Base-by-base conservation (phyloP, 345 rosid species). In the Citrus hindsii region DNA sequence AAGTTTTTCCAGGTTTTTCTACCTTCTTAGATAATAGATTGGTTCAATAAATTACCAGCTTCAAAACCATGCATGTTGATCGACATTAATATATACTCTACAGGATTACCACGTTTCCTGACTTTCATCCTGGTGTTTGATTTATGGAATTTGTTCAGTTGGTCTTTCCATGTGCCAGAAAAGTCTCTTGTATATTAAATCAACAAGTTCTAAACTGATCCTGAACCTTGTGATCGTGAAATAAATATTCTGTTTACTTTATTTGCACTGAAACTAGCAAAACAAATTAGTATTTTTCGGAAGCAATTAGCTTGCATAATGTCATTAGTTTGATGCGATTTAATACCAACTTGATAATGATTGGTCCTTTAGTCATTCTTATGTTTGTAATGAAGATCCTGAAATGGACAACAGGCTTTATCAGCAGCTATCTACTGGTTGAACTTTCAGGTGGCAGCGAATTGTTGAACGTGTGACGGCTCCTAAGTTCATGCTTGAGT, bases 341-440 rank as follows among this genome's bases (percentile, higher is more conserved):
- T 74, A 38, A 25, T 56, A 56, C 35, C 71, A 74, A 67, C 42
- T 81, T 72, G 55, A 77, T 67, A 72, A 69, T 67, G 24, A 61
- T 73, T 77, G 73, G 74, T 67, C 55, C 69, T 73, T 79, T 62
- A 51, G 71, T 80, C 79, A 77, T 76, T 76, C 79, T 77, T 78
- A 76, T 38, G 87, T 83, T 83, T 83, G 82, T 92, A 83, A 92
- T 93, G 86, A 87, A 88, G 87, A 87, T 86, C 90, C 85, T 90
- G 84, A 89, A 89, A 87, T 91, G 98, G 80, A 87, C 84, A 88
- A 91, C 94, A 92, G 98, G 97, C 92, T 94, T 92, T 87, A 89
- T 77, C 87, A 89, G 94, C 89, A 89, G 94, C 95, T 96, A 85
- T 93, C 92, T 93, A 84, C 99, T 95, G 97, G 95, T 93, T 95